Evolutionary conservation across 139 green algal genomes (phyloP).

Genomic region (Coelastrella sp.): DNA sequence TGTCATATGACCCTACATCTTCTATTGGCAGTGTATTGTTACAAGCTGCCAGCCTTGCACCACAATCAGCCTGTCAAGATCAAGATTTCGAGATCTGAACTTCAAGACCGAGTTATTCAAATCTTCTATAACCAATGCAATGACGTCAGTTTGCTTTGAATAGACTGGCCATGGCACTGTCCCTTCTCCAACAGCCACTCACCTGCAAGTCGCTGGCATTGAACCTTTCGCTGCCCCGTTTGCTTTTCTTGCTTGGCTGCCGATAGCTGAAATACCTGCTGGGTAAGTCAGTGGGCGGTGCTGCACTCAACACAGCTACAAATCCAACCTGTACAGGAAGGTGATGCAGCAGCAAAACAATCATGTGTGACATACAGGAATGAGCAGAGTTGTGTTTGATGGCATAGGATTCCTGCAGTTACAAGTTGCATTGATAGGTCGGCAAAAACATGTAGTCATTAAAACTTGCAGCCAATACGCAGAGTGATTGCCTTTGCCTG

Average conservation of each 20-base stretch:
- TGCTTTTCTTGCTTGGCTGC: slow-evolving; percentile 6
- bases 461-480: too few relatives aligned
- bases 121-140: too few relatives aligned
- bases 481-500: too few relatives aligned
- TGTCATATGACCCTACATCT: neutral
- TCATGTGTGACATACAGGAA: neutral
- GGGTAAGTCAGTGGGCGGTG: neutral
- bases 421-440: too few relatives aligned
- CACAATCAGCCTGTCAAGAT: too few relatives aligned
- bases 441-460: neutral
- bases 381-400: neutral
- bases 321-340: slow-evolving; percentile 6
- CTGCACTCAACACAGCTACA: slow-evolving; percentile 14
- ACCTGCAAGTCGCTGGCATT: slow-evolving; percentile 23
- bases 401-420: too few relatives aligned
- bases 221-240: neutral
- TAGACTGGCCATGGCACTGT: neutral
- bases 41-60: too few relatives aligned
- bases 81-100: too few relatives aligned
- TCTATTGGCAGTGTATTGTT: neutral
- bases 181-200: too few relatives aligned
- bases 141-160: neutral
- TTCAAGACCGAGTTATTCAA: too few relatives aligned
- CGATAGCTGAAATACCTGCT: slow-evolving; percentile 19
- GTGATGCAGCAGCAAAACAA: neutral